Evolutionary conservation across 345 rosid species (phyloP).

Genomic region (Euphorbia pulcherrima): DNA sequence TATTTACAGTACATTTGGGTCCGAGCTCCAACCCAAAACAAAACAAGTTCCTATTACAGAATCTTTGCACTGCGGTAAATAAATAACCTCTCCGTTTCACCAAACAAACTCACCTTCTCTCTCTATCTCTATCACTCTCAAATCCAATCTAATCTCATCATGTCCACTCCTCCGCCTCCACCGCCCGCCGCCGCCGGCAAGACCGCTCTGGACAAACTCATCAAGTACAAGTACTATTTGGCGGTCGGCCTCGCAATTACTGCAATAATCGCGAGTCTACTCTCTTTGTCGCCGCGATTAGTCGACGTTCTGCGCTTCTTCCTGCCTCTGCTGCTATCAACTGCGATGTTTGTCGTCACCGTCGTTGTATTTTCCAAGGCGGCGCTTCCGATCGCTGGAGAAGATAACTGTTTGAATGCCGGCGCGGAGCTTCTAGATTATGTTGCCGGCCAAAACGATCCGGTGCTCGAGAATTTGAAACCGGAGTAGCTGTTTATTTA

Average conservation of each 20-base stretch:
- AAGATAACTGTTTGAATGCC: constrained; percentile 35
- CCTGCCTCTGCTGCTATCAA: constrained; percentile 89
- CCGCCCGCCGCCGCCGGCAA: constrained; percentile 19
- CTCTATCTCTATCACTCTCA: neutral
- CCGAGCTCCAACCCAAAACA: neutral
- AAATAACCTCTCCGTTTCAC: neutral
- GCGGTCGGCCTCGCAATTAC: constrained; percentile 31
- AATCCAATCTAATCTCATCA: neutral
- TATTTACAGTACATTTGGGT: constrained; percentile 9
- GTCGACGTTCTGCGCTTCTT: constrained; percentile 69
- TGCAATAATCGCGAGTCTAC: constrained; percentile 25
- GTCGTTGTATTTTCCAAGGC: constrained; percentile 61
- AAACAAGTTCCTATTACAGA: constrained; percentile 14
- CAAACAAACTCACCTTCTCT: neutral
- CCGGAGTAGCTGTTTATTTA: constrained; percentile 1
- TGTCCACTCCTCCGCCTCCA: neutral
- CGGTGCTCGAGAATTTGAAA: constrained; percentile 20
- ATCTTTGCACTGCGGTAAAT: constrained; percentile 23
- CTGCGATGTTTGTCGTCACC: constrained; percentile 71
- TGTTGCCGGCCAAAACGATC: constrained; percentile 69
- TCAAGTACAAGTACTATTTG: constrained; percentile 57
- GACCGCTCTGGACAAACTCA: constrained; percentile 61
- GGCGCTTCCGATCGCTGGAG: constrained; percentile 38
- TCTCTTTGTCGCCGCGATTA: constrained; percentile 65
- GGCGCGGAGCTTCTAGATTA: constrained; percentile 67